A percentile compares a stretch with the other conserved stretches of the same genome.
Evolutionary conservation across 257 asterid genomes (phyloP).

Genomic region (Jacaranda mimosifolia): DNA sequence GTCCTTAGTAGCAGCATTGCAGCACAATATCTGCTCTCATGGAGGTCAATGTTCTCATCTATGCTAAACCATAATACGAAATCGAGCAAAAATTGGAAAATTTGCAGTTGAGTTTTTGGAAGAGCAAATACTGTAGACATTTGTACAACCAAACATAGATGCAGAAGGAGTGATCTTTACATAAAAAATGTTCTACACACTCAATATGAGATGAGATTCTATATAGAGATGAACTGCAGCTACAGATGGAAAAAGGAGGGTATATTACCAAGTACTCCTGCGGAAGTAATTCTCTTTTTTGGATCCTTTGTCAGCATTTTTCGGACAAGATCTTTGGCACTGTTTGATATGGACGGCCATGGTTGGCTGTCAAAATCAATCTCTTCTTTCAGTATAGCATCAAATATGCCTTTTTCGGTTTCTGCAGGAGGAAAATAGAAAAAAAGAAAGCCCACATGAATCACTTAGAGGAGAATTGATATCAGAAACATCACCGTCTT

Average conservation of each 20-base stretch:
- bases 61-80: not conserved
- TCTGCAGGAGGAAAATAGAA: conserved; percentile 52
- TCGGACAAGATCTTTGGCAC: conserved; percentile 87
- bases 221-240: conserved; percentile 31
- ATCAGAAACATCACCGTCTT: conserved; percentile 17
- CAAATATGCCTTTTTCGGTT: conserved; percentile 95
- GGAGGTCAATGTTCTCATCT: not conserved
- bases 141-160: not conserved
- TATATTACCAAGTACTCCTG: conserved; percentile 81
- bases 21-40: not conserved
- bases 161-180: not conserved
- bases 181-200: not conserved
- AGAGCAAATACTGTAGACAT: not conserved
- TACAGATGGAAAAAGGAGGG: conserved; percentile 26
- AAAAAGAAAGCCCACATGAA: conserved; percentile 10
- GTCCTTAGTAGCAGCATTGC: not conserved
- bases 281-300: conserved; percentile 74
- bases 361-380: conserved; percentile 86
- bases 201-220: not conserved
- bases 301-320: conserved; percentile 92
- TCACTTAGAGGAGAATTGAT: conserved; percentile 27
- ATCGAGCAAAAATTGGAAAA: conserved; percentile 12
- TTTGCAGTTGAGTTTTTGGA: not conserved
- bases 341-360: conserved; percentile 84
- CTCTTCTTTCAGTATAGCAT: conserved; percentile 84